Percentiles rank a stretch among this genome's conserved stretches.
Conservation (phyloP, 2,329 filamentous ascomycete species). For the Fusarium sp. region DNA sequence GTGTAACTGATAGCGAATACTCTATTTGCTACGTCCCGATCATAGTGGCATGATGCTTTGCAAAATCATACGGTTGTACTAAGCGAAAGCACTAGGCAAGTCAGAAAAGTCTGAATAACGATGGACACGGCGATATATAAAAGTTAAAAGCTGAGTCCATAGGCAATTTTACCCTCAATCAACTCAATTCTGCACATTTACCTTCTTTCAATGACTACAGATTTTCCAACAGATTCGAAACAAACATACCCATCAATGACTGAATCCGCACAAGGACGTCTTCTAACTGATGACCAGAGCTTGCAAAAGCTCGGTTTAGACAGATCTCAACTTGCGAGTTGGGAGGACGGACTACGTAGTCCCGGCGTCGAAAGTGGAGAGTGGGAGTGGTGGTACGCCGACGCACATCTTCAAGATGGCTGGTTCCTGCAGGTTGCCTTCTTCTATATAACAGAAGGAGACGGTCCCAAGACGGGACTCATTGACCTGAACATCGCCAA, state of each 20-base stretch:
- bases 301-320: not conserved
- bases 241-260: not conserved
- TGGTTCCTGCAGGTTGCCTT: not conserved
- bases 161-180: accelerated
- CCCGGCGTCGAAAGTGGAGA: not conserved
- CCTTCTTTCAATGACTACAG: not conserved
- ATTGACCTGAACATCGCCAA: not conserved
- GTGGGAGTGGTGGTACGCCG: not conserved
- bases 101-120: not conserved
- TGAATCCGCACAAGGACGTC: not conserved
- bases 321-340: not conserved
- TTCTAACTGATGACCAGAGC: not conserved
- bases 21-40: not conserved
- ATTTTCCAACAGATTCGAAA: not conserved
- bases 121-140: not conserved
- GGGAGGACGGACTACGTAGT: not conserved
- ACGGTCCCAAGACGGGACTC: not conserved
- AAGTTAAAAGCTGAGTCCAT: accelerated
- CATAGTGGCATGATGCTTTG: not conserved
- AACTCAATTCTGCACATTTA: not conserved
- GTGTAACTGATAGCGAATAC: not conserved
- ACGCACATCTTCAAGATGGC: not conserved
- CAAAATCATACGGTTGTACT: not conserved
- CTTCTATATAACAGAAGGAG: not conserved
- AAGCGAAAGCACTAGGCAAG: not conserved